Evolutionary conservation across 2,329 filamentous ascomycete species (phyloP).

Genomic region (Sporothrix mexicana): DNA sequence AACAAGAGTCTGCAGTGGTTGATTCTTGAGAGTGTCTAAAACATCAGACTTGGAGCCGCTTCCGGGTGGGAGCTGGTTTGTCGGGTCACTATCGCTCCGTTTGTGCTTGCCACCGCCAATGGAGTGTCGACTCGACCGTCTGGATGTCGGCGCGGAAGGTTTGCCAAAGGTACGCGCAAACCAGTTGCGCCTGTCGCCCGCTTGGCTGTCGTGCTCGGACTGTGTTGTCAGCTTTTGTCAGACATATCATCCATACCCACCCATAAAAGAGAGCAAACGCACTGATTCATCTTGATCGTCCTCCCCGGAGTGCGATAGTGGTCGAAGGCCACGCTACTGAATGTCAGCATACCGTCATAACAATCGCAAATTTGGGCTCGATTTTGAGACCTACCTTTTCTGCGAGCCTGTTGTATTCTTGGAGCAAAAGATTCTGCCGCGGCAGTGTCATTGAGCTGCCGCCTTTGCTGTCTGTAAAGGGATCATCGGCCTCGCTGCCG

Average conservation of each 20-base stretch:
- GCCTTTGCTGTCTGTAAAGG: conserved; percentile 54
- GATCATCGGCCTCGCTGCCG: conserved; percentile 54
- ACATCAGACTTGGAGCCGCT: conserved; percentile 53
- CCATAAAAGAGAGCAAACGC: background rate
- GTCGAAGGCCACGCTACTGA: conserved; percentile 61
- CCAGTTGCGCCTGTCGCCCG: conserved; percentile 41
- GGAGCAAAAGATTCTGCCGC: conserved; percentile 54
- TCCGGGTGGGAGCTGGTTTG: conserved; percentile 44
- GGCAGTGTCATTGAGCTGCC: conserved; percentile 45
- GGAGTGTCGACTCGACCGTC: conserved; percentile 37
- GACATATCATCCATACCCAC: too few relatives aligned
- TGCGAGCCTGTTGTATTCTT: conserved; percentile 67
- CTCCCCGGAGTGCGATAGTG: conserved; percentile 46
- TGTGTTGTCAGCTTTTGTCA: background rate
- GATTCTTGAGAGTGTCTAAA: conserved; percentile 49
- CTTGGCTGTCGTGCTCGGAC: conserved; percentile 29
- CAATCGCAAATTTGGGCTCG: background rate
- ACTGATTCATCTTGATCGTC: conserved; percentile 38
- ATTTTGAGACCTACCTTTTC: conserved; percentile 53
- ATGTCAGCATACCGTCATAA: conserved; percentile 23
- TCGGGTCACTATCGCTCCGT: conserved; percentile 63
- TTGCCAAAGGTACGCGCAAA: conserved; percentile 45
- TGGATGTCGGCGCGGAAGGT: conserved; percentile 38
- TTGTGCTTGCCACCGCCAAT: conserved; percentile 49
- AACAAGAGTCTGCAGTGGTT: conserved; percentile 64